Conservation (phyloP, 768 basidiomycete genomes). For the Termitomyces sp. region DNA sequence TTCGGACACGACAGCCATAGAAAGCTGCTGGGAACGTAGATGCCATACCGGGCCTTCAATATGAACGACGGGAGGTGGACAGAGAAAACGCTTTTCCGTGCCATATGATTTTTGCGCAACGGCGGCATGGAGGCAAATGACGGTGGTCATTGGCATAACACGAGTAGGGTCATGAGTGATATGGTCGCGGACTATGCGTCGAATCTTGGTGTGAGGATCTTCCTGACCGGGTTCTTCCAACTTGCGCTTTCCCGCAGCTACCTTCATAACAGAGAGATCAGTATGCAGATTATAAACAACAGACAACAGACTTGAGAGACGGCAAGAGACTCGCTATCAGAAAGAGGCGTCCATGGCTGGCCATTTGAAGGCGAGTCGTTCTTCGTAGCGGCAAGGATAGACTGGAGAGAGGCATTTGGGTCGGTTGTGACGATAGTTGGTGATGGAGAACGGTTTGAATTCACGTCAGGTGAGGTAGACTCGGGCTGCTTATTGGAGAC, state of each 20-base stretch:
- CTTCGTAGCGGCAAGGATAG: constrained; percentile 47
- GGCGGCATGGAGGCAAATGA: constrained; percentile 85
- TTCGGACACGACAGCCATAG: constrained; percentile 84
- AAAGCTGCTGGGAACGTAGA: constrained; percentile 73
- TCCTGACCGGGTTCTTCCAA: constrained; percentile 62
- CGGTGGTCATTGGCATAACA: constrained; percentile 85
- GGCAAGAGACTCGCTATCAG: constrained; percentile 22
- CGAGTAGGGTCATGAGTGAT: constrained; percentile 70
- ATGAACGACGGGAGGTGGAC: constrained; percentile 89
- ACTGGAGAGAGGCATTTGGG: constrained; percentile 42
- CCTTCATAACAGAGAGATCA: constrained; percentile 15
- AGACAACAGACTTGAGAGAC: constrained; percentile 32
- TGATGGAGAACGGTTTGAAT: constrained; percentile 21
- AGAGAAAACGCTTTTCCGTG: constrained; percentile 91
- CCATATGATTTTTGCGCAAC: constrained; percentile 97
- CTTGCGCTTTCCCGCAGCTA: constrained; percentile 65
- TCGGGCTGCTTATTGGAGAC: constrained; percentile 21
- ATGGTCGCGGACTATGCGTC: constrained; percentile 80
- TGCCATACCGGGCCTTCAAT: constrained; percentile 87
- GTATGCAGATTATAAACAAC: constrained; percentile 3
- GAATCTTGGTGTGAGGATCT: constrained; percentile 71
- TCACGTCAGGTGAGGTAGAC: constrained; percentile 12
- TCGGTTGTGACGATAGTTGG: constrained; percentile 24
- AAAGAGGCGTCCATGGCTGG: constrained; percentile 32
- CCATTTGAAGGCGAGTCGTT: constrained; percentile 34